Evolutionary conservation across 2,329 filamentous ascomycete species (phyloP).

Genomic region (Sporothrix pallida): DNA sequence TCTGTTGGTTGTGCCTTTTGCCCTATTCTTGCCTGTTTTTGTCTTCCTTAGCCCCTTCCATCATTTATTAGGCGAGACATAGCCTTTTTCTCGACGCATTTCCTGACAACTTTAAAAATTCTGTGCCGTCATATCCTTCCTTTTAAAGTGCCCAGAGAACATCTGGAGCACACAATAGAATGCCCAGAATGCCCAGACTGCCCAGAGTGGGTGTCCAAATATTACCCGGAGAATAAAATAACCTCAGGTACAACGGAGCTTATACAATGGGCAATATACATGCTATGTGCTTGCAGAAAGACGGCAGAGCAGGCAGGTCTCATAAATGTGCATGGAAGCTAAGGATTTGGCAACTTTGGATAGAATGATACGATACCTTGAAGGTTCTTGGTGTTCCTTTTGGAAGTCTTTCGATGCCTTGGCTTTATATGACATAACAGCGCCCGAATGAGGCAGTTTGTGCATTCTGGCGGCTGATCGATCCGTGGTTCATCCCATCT

Average conservation of each 20-base stretch:
- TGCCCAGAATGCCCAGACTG: no score
- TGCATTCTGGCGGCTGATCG: no score
- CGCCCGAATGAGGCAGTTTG: no score
- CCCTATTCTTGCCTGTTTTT: not conserved
- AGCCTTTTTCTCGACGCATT: not conserved
- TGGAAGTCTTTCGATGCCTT: no score
- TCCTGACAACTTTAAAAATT: not conserved
- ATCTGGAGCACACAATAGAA: not conserved
- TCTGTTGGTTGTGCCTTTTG: not conserved
- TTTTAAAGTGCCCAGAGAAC: not conserved
- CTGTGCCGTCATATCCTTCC: not conserved
- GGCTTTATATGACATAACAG: no score
- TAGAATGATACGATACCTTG: no score
- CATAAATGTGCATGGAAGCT: not conserved
- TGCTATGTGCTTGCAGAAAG: not conserved
- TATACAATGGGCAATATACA: no score
- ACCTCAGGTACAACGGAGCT: not conserved
- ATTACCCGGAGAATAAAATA: constrained; percentile 10
- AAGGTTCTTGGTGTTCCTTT: no score
- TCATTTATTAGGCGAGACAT: not conserved
- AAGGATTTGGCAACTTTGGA: no score
- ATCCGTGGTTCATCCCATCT: no score
- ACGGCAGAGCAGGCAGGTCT: not conserved
- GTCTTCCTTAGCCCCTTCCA: not conserved
- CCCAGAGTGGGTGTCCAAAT: not conserved